phyloP scores from a whole-genome alignment of 805 yeast genomes.

The Scheffersomyces ergatensis region DNA sequence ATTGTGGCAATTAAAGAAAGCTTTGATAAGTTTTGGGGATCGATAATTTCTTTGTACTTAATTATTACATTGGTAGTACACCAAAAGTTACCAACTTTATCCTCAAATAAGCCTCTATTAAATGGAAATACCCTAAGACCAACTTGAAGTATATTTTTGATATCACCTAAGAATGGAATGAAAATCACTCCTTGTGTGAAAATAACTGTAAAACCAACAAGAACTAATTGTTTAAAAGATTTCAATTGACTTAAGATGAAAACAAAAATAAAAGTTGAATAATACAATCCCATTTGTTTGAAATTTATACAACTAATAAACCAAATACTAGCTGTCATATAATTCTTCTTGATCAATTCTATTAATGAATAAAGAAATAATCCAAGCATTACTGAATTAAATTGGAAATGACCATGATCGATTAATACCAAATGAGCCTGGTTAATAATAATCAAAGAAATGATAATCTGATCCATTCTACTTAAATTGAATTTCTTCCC shows the following conservation, averaged over 20 bases:
- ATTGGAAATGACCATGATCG: conserved; percentile 98
- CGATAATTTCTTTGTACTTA: conserved; percentile 61
- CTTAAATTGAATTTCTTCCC: conserved; percentile 56
- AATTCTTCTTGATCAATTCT: conserved; percentile 61
- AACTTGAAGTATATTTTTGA: conserved; percentile 44
- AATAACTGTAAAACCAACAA: conserved; percentile 65
- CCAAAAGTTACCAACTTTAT: conserved; percentile 97
- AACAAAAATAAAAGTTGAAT: conserved; percentile 84
- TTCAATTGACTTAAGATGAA: conserved; percentile 59
- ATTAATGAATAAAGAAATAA: conserved; percentile 66
- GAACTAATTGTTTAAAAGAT: conserved; percentile 50
- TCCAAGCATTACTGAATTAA: conserved; percentile 92
- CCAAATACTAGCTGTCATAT: conserved; percentile 67
- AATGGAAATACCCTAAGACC: conserved; percentile 82
- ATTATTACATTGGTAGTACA: conserved; percentile 81
- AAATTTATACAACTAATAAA: conserved; percentile 78
- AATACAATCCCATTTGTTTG: conserved; percentile 95
- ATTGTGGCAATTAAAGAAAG: conserved; percentile 56
- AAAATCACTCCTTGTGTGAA: conserved; percentile 50
- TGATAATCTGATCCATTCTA: conserved; percentile 72
- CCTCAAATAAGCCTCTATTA: conserved; percentile 91
- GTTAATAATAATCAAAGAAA: conserved; percentile 74
- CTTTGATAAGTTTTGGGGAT: conserved; percentile 56
- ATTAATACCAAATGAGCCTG: conserved; percentile 82
- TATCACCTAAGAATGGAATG: conserved; percentile 54